These are phyloP conservation scores for Bolboschoenoplectus hybrid DNA, from an alignment of 202 grass and related monocot species.

Conservation along the genomic window DNA sequence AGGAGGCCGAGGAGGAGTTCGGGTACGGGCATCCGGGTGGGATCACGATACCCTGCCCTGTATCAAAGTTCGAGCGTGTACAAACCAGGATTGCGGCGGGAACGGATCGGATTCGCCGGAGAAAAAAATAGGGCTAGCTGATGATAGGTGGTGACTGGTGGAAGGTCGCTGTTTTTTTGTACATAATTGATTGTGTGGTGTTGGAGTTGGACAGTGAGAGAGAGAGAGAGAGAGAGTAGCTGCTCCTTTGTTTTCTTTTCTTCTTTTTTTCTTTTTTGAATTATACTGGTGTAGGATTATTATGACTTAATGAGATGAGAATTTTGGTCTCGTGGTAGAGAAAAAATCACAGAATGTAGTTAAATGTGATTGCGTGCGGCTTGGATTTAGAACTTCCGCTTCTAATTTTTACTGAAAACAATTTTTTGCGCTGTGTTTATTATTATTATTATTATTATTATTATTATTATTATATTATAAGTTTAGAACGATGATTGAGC, in stretches of 20 bases:
- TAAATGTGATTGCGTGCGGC: no score
- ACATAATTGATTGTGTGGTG: conserved; percentile 48
- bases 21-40: conserved; percentile 89
- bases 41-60: conserved; percentile 91
- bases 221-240: neutral
- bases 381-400: neutral
- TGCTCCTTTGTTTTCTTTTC: conserved; percentile 32
- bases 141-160: conserved; percentile 40
- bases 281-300: conserved; percentile 3
- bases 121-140: conserved; percentile 46
- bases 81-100: conserved; percentile 52
- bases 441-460: neutral
- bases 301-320: conserved; percentile 18
- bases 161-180: conserved; percentile 37
- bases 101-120: conserved; percentile 41
- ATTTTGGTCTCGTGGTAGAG: conserved; percentile 9
- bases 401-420: neutral
- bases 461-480: no score
- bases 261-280: conserved; percentile 27
- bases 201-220: neutral
- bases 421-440: neutral
- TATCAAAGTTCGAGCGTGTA: conserved; percentile 64
- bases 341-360: neutral
- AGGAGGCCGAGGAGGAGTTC: conserved; percentile 86
- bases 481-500: neutral